Evolutionary conservation across 202 grass and related monocot genomes (phyloP), one percentile per base, ranked within the genome.

Genomic region (Setaria viridis): DNA sequence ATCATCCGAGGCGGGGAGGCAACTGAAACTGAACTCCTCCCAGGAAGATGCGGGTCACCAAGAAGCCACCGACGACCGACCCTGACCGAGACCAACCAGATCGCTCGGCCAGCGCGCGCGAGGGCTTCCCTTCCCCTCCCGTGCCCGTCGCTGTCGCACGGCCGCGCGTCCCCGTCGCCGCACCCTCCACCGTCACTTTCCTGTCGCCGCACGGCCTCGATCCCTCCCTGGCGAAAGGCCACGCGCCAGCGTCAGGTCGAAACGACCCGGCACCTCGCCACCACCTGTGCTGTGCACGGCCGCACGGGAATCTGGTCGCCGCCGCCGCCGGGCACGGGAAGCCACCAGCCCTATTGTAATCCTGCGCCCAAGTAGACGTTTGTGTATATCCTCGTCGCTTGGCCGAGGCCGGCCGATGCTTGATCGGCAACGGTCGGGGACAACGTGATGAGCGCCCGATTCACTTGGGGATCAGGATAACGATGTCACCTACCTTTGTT

Each of bases 141-240:
- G 12, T 11, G 19, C 20, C 54, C 54, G 55, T 78, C 75, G 13
- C 39, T 2, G n/a, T 78, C 56, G 56, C 75, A 16, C 56, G 75
- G 56, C 75, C 37, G 78, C 67, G 80, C 80, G 80, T 82, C 80
- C 37, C 67, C 67, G 53, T 82, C 66, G n/a, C 65, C 79, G 10
- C 50, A 32, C 79, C 55, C 20, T 57, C 65, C 65, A 57, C 51
- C 79, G 67, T 59, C 67, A 17, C 67, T 82, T 82, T 82, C 14
- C 42, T 57, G 80, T 59, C 67, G 67, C 41, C 53, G 65, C 79
- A 80, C 78, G 46, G 11, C 60, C 55, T 8, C 55, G 55, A 9
- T 2, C 70, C 30, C 70, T 48, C 70, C 5, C 47, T 21, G 20
- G 55, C 16, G 30, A 54, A 46, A 33, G 14, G 17, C 48, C 25